A percentile compares a stretch with the other conserved stretches of the same genome.
phyloP scores from a whole-genome alignment of 805 yeast species.

The Teunomyces atbi region DNA sequence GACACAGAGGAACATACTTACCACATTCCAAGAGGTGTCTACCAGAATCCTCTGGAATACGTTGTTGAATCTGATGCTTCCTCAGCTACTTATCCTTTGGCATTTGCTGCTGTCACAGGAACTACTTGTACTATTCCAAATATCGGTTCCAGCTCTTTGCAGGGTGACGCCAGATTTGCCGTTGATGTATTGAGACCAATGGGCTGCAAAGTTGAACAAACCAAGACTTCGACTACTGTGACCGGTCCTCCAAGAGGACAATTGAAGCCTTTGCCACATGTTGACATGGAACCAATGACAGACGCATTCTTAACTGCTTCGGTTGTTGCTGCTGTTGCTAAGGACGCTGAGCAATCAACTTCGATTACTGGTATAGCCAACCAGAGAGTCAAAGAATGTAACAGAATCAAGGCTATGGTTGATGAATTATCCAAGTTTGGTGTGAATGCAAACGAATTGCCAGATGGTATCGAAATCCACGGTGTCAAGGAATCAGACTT shows the following conservation, averaged over 20 bases:
- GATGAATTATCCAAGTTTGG: constrained; percentile 87
- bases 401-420: constrained; percentile 94
- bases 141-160: constrained; percentile 87
- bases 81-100: constrained; percentile 95
- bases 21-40: constrained; percentile 81
- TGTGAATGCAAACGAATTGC: constrained; percentile 76
- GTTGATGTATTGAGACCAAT: constrained; percentile 87
- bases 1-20: constrained; percentile 77
- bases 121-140: constrained; percentile 90
- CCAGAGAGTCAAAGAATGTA: constrained; percentile 97
- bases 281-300: constrained; percentile 99
- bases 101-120: constrained; percentile 96
- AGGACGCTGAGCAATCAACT: constrained; percentile 49
- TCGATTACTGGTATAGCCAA: constrained; percentile 94
- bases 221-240: constrained; percentile 85
- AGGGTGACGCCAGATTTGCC: constrained; percentile 97
- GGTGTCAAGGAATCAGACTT: constrained; percentile 59
- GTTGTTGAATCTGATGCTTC: constrained; percentile 96
- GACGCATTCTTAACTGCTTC: constrained; percentile 97
- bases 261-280: constrained; percentile 65
- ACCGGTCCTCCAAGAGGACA: constrained; percentile 77
- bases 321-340: constrained; percentile 94
- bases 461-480: constrained; percentile 86
- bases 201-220: constrained; percentile 90
- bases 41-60: constrained; percentile 78